A percentile compares a stretch with the other conserved stretches of the same genome.
Conservation (phyloP, 805 yeast species). For the Lachancea quebecensis region DNA sequence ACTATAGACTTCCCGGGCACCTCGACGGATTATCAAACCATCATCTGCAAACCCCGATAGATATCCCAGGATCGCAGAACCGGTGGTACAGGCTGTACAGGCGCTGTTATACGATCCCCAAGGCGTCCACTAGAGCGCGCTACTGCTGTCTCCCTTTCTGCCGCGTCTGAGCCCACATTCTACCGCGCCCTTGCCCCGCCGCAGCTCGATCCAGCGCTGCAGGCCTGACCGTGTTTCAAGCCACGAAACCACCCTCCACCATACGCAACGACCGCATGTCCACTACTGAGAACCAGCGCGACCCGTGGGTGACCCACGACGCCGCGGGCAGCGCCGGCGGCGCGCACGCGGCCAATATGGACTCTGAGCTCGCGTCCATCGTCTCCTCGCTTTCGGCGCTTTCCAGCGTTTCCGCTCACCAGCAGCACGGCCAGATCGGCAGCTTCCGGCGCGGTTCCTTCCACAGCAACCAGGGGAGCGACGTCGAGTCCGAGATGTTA, state of each 20-base stretch:
- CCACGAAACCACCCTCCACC: background rate
- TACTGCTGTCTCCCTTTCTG: too few species aligned
- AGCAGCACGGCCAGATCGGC: constrained; percentile 21
- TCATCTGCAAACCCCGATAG: background rate
- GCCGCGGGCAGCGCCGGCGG: background rate
- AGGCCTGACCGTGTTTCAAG: background rate
- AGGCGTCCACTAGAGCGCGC: too few species aligned
- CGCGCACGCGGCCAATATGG: constrained; percentile 16
- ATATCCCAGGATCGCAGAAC: background rate
- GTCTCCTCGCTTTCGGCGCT: constrained; percentile 33
- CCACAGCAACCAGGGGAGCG: constrained; percentile 16
- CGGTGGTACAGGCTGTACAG: background rate
- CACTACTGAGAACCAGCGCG: constrained; percentile 3
- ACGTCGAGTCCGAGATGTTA: constrained; percentile 20
- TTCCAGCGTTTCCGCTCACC: constrained; percentile 19
- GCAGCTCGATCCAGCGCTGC: background rate
- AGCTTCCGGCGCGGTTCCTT: constrained; percentile 30
- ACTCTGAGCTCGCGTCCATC: constrained; percentile 31
- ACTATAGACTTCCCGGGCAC: background rate
- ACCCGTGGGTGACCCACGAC: constrained; percentile 3
- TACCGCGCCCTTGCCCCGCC: too few species aligned
- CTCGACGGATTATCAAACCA: background rate
- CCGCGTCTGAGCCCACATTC: too few species aligned
- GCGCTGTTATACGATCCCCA: background rate
- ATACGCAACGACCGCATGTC: constrained; percentile 4